A percentile compares a stretch with the other conserved stretches of the same genome.
Conservation (phyloP, 108 stramenopile species). For the Asterionellopsis glacialis region DNA sequence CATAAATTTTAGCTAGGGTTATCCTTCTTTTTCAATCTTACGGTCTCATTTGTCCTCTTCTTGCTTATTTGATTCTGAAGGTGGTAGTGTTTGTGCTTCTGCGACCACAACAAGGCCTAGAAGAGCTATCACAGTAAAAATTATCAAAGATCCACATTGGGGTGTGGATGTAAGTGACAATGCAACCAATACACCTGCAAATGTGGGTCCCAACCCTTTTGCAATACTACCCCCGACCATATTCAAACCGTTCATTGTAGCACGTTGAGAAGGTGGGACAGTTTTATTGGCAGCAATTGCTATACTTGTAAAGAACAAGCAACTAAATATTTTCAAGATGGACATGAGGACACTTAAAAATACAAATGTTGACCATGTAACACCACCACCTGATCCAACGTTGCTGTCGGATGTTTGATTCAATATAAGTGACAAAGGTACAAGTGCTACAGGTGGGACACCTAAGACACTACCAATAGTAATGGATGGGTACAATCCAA, state of each 20-base stretch:
- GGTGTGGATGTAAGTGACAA: slow-evolving; percentile 2
- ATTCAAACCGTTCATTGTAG: slow-evolving; percentile 63
- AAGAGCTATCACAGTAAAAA: not conserved
- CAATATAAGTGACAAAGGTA: slow-evolving; percentile 36
- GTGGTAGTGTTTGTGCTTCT: not conserved
- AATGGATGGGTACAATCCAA: slow-evolving; percentile 44
- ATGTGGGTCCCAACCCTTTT: slow-evolving; percentile 46
- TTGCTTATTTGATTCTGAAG: too few relatives aligned
- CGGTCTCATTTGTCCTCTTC: too few relatives aligned
- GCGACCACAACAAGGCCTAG: not conserved
- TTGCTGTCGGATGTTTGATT: not conserved
- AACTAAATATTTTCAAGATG: slow-evolving; percentile 30
- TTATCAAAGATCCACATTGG: not conserved
- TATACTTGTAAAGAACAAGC: slow-evolving; percentile 47
- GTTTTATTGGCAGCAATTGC: slow-evolving; percentile 56
- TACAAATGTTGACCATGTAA: slow-evolving; percentile 10
- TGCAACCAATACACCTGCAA: slow-evolving; percentile 35
- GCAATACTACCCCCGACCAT: slow-evolving; percentile 55
- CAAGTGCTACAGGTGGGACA: slow-evolving; percentile 26
- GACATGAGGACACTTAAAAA: slow-evolving; percentile 28
- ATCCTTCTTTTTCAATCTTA: too few relatives aligned
- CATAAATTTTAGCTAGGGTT: too few relatives aligned
- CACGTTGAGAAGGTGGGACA: slow-evolving; percentile 47
- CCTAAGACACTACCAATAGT: slow-evolving; percentile 30
- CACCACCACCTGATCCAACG: not conserved